These are phyloP conservation scores for Pestalotiopsis fici DNA, from an alignment of 2,329 filamentous ascomycete genomes.

Conservation along the genomic window DNA sequence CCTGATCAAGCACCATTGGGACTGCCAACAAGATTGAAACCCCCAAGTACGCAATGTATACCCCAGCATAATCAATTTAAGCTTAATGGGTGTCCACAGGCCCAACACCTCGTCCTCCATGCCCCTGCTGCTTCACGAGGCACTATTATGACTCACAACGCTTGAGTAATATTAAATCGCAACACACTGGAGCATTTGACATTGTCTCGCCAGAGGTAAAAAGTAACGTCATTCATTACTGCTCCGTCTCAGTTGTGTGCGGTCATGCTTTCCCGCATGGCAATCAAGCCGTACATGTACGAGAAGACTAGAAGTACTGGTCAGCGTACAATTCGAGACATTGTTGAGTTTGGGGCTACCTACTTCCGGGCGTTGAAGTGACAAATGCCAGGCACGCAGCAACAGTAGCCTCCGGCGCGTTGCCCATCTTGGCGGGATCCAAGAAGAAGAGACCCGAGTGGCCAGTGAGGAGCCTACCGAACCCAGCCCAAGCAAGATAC, in stretches of 20 bases:
- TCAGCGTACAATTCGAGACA: conserved; percentile 16
- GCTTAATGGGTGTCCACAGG: background rate
- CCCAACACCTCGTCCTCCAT: background rate
- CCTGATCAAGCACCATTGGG: background rate
- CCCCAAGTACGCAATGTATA: background rate
- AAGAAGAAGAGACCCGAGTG: conserved; percentile 53
- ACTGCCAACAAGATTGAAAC: background rate
- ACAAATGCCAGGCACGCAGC: conserved; percentile 47
- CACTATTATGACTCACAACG: background rate
- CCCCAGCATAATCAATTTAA: background rate
- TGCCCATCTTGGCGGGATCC: conserved; percentile 42
- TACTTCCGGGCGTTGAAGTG: conserved; percentile 43
- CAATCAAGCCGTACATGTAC: conserved; percentile 49
- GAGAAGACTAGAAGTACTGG: conserved; percentile 40
- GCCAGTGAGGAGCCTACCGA: conserved; percentile 47
- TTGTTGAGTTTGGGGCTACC: conserved; percentile 22
- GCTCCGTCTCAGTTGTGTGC: conserved; percentile 9
- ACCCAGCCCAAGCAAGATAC: conserved; percentile 52
- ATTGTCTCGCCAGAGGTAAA: background rate
- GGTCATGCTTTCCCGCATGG: conserved; percentile 44
- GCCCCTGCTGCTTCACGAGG: background rate
- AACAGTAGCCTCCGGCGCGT: conserved; percentile 42
- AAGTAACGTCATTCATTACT: background rate
- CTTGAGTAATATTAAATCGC: background rate
- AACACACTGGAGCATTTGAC: background rate